Evolutionary conservation across 768 basidiomycete genomes (phyloP).

Genomic region (Boletus coccyginus): DNA sequence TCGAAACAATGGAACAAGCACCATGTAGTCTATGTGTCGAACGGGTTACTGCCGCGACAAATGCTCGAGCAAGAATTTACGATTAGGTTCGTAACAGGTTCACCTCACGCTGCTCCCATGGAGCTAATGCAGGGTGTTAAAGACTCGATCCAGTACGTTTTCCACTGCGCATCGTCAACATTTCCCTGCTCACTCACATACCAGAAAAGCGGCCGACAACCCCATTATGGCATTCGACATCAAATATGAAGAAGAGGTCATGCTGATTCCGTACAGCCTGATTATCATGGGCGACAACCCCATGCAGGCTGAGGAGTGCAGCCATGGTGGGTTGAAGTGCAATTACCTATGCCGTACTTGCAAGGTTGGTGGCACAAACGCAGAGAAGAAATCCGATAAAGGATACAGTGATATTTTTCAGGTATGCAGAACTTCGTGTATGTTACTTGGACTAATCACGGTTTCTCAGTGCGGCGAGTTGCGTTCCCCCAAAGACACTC

Average conservation of each 20-base stretch:
- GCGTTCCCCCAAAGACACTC: constrained; percentile 1
- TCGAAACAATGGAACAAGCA: too few species aligned
- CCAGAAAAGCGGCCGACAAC: background rate
- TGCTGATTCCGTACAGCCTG: constrained; percentile 21
- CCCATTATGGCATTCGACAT: constrained; percentile 19
- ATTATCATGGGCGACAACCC: constrained; percentile 33
- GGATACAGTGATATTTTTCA: constrained; percentile 26
- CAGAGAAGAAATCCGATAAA: constrained; percentile 21
- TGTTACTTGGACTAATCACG: background rate
- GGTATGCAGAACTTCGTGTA: background rate
- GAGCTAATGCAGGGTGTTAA: constrained; percentile 33
- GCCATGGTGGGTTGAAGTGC: constrained; percentile 30
- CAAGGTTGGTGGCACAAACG: constrained; percentile 28
- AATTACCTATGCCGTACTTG: constrained; percentile 36
- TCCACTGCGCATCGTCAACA: too few species aligned
- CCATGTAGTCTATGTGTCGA: too few species aligned
- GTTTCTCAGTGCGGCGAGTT: constrained; percentile 4
- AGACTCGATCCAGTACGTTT: constrained; percentile 23
- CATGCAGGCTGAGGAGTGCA: constrained; percentile 37
- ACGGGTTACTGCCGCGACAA: too few species aligned
- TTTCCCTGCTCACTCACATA: background rate
- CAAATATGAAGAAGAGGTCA: constrained; percentile 20
- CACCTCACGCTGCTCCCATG: constrained; percentile 34
- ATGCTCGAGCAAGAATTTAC: too few species aligned
- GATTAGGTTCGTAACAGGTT: constrained; percentile 31